Base-by-base conservation (phyloP, 2,329 filamentous ascomycete genomes). In the Diaporthe humulicola region DNA sequence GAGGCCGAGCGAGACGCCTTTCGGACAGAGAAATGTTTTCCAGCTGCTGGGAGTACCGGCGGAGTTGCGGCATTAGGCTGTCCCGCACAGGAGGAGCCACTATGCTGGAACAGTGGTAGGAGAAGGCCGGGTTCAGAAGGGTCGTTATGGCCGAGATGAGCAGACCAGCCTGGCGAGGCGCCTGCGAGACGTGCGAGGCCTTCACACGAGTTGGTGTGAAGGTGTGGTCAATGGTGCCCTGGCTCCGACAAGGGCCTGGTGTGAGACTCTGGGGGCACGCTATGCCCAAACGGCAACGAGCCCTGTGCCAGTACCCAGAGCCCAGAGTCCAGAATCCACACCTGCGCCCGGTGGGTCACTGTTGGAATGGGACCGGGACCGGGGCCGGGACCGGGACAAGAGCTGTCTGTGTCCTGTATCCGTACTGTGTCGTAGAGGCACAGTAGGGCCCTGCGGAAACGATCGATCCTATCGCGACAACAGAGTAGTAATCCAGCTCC, bases 181-280 rank as follows among this genome's bases (percentile, higher is more conserved):
- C 38, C 64, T 52, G 45, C 12, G 64, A 54, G 64, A 52, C 15
- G n/a, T 17, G 48, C 48, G 42, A 69, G 45, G 64, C 33, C 17
- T 52, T 40, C n/a, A 61, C 54, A 15, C 40, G 70, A 64, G 40
- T 48, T 64, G 54, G 56, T 72, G 64, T 38, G 56, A 66, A 38
- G 60, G 60, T 73, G 71, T 57, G 50, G 61, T 58, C 74, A 71
- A 71, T 76, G 74, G 67, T 74, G 71, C 72, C 67, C 74, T 74
- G 72, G 50, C 28, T 25, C 52, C 19, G 66, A 71, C 74, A 71
- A 71, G 74, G 72, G 48, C 67, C 28, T 33, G 45, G n/a, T 33
- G 60, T 72, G 73, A 69, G 64, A 54, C 64, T 69, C 64, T 69
- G 64, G 64, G 72, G 64, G 56, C 70, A 40, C 52, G 50, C 74